Evolutionary conservation across 805 yeast species (phyloP), one percentile per base, ranked within the genome.

Genomic region (Cyberlindnera suaveolens): DNA sequence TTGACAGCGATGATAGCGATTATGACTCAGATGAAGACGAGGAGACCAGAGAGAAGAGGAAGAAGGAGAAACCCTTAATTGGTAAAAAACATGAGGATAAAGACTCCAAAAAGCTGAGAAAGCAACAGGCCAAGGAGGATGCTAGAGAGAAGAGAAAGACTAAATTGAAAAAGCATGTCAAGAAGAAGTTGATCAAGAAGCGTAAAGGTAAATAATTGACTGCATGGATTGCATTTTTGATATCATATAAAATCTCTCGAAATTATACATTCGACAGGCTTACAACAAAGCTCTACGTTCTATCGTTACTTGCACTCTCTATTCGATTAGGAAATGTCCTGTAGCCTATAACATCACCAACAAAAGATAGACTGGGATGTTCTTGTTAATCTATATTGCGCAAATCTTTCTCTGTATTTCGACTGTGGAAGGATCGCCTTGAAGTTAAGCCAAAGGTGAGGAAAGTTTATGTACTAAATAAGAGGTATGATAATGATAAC

Each of bases 21-120:
- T 59, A 49, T 8, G 65, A 62, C 1, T 65, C 57, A 0, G 63
- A 54, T 0, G 69, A 60, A 1, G 70, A 60, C 3, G 68, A 57
- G 26, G 70, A 64, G 9, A 55, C 50, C 9, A 68, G 58, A 2
- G 60, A 53, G 14, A 61, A 53, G n/a, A 61, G 55, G 0, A 71
- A 31, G 61, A 63, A 33, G 66, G 63, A 27, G 70, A 65, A 38
- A 67, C 63, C 65, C 9, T 61, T 72, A 10, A 79, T 77, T 48
- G 95, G 95, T 15, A 89, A 91, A 63, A 85, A 82, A 58, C 72
- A 74, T 58, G 83, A 87, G 54, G 86, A 89, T 62, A 80, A 87
- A 63, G 90, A 87, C 36, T 76, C 69, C 11, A 88, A 87, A 63
- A 84, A 80, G 57, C 78, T 73, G 40, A 74, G 95, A 44, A 85